Percentiles rank a stretch among this genome's conserved stretches.
These are phyloP conservation scores for Senna tora DNA, from an alignment of 306 rosid species.

Conservation along the genomic window DNA sequence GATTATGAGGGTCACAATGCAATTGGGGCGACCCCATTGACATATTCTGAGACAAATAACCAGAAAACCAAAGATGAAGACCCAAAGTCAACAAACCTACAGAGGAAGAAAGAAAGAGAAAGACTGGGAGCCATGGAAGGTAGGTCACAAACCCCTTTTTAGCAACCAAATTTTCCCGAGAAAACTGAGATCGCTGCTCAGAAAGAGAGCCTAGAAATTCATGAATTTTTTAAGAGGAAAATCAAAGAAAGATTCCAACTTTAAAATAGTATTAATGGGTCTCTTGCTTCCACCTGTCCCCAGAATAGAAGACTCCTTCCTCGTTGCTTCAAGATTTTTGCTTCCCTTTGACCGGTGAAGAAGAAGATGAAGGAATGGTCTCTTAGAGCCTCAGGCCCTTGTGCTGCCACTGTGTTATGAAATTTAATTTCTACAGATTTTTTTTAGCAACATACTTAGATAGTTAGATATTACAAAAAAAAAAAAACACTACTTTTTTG, in stretches of 20 bases:
- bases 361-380: neutral
- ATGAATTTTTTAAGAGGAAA: neutral
- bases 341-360: conserved; percentile 10
- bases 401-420: no score
- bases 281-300: conserved; percentile 17
- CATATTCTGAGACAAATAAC: conserved; percentile 22
- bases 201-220: neutral
- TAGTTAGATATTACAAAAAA: no score
- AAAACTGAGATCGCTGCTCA: conserved; percentile 20
- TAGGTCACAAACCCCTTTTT: conserved; percentile 22
- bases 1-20: neutral
- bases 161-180: neutral
- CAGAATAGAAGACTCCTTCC: neutral
- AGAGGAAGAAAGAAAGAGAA: neutral
- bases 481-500: no score
- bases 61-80: conserved; percentile 23
- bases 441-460: no score
- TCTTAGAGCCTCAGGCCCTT: neutral
- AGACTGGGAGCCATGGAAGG: conserved; percentile 33
- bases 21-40: conserved; percentile 27
- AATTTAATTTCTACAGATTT: no score
- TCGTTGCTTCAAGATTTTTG: neutral
- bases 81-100: conserved; percentile 26
- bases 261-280: neutral
- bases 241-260: neutral